phyloP scores from a whole-genome alignment of 2,329 filamentous ascomycete genomes.

The Fusarium coffeatum region DNA sequence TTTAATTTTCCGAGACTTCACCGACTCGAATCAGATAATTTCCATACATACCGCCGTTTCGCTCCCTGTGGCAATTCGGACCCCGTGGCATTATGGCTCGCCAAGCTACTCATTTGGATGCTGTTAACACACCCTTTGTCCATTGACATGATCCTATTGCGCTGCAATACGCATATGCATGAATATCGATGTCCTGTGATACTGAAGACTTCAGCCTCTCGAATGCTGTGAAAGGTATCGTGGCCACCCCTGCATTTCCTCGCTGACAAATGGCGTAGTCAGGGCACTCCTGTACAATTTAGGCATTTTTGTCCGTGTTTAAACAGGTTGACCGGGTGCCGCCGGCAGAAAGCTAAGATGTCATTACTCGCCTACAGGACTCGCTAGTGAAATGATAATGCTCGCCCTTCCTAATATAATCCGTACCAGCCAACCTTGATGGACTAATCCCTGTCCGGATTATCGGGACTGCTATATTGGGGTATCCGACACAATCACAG shows the following conservation, averaged over 20 bases:
- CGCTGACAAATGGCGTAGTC: constrained; percentile 44
- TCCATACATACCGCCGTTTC: constrained; percentile 29
- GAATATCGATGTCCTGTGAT: not conserved
- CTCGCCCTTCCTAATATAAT: constrained; percentile 40
- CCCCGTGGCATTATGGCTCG: constrained; percentile 1
- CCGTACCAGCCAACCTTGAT: constrained; percentile 38
- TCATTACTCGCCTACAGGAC: constrained; percentile 22
- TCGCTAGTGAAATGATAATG: constrained; percentile 39
- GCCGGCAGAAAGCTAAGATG: constrained; percentile 38
- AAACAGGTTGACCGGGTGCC: constrained; percentile 40
- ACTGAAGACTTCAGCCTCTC: not conserved
- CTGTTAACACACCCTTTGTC: not conserved
- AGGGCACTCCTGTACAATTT: constrained; percentile 36
- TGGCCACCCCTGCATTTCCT: constrained; percentile 4
- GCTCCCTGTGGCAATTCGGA: constrained; percentile 16
- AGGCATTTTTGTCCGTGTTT: constrained; percentile 37
- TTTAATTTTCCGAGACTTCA: constrained; percentile 46
- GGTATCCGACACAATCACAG: constrained; percentile 38
- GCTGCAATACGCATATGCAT: not conserved
- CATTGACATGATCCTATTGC: not conserved
- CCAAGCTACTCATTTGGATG: not conserved
- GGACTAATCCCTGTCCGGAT: constrained; percentile 39
- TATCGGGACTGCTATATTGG: constrained; percentile 46
- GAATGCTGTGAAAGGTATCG: constrained; percentile 7
- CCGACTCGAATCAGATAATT: constrained; percentile 39